Evolutionary conservation across 306 rosid species (phyloP).

Genomic region (Morella rubra): DNA sequence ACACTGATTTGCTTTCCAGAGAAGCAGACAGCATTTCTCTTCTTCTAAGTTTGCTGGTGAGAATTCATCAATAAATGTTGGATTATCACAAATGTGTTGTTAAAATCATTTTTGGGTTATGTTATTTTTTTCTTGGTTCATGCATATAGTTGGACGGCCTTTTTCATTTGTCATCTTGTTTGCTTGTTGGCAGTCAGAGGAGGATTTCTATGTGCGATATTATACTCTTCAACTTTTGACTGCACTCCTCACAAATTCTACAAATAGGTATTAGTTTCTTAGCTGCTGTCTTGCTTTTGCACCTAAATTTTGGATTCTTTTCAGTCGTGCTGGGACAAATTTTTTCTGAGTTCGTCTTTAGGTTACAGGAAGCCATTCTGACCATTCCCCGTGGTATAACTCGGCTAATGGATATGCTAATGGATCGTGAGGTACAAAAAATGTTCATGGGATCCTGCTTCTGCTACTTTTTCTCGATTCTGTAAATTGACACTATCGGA

Average conservation of each 20-base stretch:
- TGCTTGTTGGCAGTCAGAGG: slow-evolving; percentile 69
- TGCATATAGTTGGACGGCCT: slow-evolving; percentile 13
- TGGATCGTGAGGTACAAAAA: slow-evolving; percentile 88
- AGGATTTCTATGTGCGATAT: slow-evolving; percentile 91
- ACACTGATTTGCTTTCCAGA: slow-evolving; percentile 84
- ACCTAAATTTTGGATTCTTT: slow-evolving; percentile 20
- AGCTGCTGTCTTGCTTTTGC: slow-evolving; percentile 27
- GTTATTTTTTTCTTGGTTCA: slow-evolving; percentile 17
- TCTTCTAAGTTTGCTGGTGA: slow-evolving; percentile 88
- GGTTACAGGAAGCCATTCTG: slow-evolving; percentile 96
- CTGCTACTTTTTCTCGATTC: slow-evolving; percentile 15
- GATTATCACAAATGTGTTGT: neutral
- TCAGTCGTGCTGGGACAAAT: slow-evolving; percentile 18
- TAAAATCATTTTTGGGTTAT: neutral
- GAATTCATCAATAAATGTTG: slow-evolving; percentile 29
- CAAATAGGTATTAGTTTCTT: slow-evolving; percentile 59
- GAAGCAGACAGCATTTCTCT: slow-evolving; percentile 85
- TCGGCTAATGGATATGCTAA: slow-evolving; percentile 94
- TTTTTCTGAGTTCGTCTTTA: slow-evolving; percentile 49
- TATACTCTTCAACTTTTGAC: slow-evolving; percentile 93
- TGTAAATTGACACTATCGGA: slow-evolving; percentile 7
- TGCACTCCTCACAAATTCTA: slow-evolving; percentile 82
- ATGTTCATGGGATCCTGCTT: slow-evolving; percentile 19
- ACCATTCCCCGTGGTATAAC: slow-evolving; percentile 91
- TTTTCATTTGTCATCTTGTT: slow-evolving; percentile 22